Evolutionary conservation across 352 stramenopile genomes (phyloP).

Genomic region (Phytophthora palmivora): DNA sequence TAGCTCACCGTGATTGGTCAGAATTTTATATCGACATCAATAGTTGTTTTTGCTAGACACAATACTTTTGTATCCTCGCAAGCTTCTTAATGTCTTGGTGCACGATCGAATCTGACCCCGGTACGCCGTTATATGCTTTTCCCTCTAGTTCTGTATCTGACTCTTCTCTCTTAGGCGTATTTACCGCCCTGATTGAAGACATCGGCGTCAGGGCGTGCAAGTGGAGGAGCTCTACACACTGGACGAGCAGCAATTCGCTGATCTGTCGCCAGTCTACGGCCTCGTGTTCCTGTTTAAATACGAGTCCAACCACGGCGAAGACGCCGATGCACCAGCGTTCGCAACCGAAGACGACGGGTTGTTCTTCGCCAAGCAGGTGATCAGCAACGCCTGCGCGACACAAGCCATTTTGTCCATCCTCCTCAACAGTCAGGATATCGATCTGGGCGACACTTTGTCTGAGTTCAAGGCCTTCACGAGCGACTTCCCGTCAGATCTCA

Average conservation of each 20-base stretch:
- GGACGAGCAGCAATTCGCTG: slow-evolving; percentile 86
- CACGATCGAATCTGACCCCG: slow-evolving; percentile 83
- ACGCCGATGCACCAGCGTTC: slow-evolving; percentile 22
- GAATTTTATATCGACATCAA: too few species aligned
- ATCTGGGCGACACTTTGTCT: slow-evolving; percentile 65
- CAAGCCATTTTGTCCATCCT: slow-evolving; percentile 97
- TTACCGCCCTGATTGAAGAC: slow-evolving; percentile 93
- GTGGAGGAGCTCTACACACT: slow-evolving; percentile 95
- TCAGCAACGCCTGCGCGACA: slow-evolving; percentile 96
- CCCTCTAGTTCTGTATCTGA: not conserved
- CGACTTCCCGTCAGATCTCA: slow-evolving; percentile 81
- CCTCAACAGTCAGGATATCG: slow-evolving; percentile 87
- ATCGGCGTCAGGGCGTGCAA: slow-evolving; percentile 93
- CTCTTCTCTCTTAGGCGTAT: slow-evolving; percentile 61
- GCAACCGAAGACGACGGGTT: slow-evolving; percentile 62
- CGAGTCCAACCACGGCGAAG: slow-evolving; percentile 58
- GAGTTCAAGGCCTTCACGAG: slow-evolving; percentile 87
- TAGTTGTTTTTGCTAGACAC: too few species aligned
- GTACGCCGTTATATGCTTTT: slow-evolving; percentile 26
- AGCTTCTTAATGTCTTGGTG: slow-evolving; percentile 88
- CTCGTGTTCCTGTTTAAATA: slow-evolving; percentile 98
- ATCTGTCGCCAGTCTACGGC: slow-evolving; percentile 86
- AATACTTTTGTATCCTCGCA: too few species aligned
- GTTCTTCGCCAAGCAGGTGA: slow-evolving; percentile 97
- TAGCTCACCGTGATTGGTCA: too few species aligned